Percentiles rank a stretch among this genome's conserved stretches.
phyloP scores from a whole-genome alignment of 2,329 filamentous ascomycete genomes.

The Xylariaceae sp. region DNA sequence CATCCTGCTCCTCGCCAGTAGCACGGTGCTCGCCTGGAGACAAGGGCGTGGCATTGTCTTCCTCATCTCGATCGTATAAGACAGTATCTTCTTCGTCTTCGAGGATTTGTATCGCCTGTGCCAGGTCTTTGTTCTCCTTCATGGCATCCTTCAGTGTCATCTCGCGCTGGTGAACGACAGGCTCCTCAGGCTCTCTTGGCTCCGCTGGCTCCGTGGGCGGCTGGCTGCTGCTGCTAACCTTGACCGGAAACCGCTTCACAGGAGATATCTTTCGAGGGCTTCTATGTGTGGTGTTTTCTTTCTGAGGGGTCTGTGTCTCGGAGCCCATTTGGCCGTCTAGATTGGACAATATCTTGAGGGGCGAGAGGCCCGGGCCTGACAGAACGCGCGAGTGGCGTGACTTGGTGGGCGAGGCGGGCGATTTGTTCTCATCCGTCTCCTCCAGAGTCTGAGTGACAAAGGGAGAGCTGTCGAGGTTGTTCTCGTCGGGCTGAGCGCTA shows the following conservation, averaged over 20 bases:
- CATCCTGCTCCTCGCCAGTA: constrained; percentile 21
- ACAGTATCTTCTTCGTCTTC: constrained; percentile 39
- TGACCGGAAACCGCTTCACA: constrained; percentile 55
- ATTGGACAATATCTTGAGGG: constrained; percentile 44
- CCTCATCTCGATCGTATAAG: constrained; percentile 23
- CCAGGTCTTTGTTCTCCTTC: constrained; percentile 47
- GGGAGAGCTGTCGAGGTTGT: constrained; percentile 7
- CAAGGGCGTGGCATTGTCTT: constrained; percentile 25
- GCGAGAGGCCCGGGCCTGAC: constrained; percentile 49
- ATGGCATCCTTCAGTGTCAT: constrained; percentile 47
- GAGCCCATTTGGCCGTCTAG: constrained; percentile 15
- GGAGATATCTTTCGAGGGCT: constrained; percentile 38
- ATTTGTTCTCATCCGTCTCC: constrained; percentile 27
- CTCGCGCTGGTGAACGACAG: constrained; percentile 19
- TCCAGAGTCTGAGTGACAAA: constrained; percentile 10
- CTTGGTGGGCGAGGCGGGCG: constrained; percentile 41
- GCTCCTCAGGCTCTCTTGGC: constrained; percentile 12
- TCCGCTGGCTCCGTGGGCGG: background rate
- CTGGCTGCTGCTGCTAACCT: constrained; percentile 27
- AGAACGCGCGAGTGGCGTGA: constrained; percentile 47
- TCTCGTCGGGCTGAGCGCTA: constrained; percentile 1
- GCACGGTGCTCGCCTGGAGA: no score
- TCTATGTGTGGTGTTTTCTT: constrained; percentile 11
- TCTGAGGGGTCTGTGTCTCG: constrained; percentile 21
- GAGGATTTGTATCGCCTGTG: constrained; percentile 54